Percentiles rank a stretch among this genome's conserved stretches.
Conservation (phyloP, 495 filamentous ascomycete species). For the Coniosporium apollinis region DNA sequence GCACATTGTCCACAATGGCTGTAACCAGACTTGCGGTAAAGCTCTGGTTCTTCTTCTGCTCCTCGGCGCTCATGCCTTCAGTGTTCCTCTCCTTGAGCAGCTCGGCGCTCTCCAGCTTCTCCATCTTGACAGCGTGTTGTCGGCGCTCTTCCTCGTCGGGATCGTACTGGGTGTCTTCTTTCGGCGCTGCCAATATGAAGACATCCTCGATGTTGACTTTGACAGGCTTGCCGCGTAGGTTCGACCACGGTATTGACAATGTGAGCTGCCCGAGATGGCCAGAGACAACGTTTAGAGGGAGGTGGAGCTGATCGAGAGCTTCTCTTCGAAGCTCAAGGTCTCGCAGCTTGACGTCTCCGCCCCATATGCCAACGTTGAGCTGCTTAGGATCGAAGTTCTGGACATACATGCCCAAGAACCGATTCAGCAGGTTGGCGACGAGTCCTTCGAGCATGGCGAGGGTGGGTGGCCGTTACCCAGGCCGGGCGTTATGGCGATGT, state of each 20-base stretch:
- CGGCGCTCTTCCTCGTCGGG: slow-evolving; percentile 76
- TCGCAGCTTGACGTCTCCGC: slow-evolving; percentile 82
- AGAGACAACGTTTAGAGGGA: slow-evolving; percentile 91
- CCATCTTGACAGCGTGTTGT: slow-evolving; percentile 80
- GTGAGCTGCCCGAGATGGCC: slow-evolving; percentile 85
- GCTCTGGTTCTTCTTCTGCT: slow-evolving; percentile 88
- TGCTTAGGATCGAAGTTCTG: slow-evolving; percentile 96
- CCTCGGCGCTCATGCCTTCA: slow-evolving; percentile 87
- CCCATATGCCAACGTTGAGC: slow-evolving; percentile 96
- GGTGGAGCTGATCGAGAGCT: slow-evolving; percentile 86
- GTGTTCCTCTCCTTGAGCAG: slow-evolving; percentile 74
- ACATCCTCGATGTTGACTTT: slow-evolving; percentile 94
- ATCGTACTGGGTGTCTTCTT: slow-evolving; percentile 84
- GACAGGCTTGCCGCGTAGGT: slow-evolving; percentile 82
- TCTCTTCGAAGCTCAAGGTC: slow-evolving; percentile 85
- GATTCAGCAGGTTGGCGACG: slow-evolving; percentile 83
- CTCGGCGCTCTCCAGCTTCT: slow-evolving; percentile 91
- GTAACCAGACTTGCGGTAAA: slow-evolving; percentile 89
- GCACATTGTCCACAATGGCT: slow-evolving; percentile 93
- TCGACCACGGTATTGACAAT: slow-evolving; percentile 89
- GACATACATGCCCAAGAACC: slow-evolving; percentile 98
- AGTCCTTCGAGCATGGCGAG: slow-evolving; percentile 49
- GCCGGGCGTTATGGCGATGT: slow-evolving; percentile 8
- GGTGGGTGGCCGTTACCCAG: slow-evolving; percentile 18
- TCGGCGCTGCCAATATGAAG: slow-evolving; percentile 80